Evolutionary conservation across 805 yeast species (phyloP).

Genomic region (Debaryomyces hansenii): DNA sequence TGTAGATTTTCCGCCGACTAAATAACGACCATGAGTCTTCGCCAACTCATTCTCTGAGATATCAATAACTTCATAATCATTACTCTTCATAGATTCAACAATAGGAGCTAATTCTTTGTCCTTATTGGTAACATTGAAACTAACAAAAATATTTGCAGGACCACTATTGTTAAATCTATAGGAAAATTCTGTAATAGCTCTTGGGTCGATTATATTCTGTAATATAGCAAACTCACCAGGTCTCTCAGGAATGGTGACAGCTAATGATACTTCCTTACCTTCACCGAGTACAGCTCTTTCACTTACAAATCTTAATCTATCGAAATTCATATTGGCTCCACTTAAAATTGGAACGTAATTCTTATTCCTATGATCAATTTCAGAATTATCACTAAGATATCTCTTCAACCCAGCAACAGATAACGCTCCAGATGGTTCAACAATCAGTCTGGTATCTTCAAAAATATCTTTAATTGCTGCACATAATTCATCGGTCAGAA

Average conservation of each 20-base stretch:
- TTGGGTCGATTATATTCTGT: conserved; percentile 77
- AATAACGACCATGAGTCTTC: conserved; percentile 91
- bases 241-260: conserved; percentile 85
- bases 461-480: conserved; percentile 97
- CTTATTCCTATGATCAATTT: conserved; percentile 64
- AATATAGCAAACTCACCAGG: conserved; percentile 88
- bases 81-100: conserved; percentile 52
- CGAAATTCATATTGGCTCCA: conserved; percentile 99
- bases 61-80: conserved; percentile 76
- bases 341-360: conserved; percentile 84
- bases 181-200: conserved; percentile 91
- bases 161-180: conserved; percentile 65
- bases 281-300: conserved; percentile 99
- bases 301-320: conserved; percentile 89
- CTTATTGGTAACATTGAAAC: conserved; percentile 80
- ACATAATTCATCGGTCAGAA: conserved; percentile 87
- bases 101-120: conserved; percentile 70
- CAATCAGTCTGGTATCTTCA: conserved; percentile 90
- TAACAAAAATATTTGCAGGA: conserved; percentile 79
- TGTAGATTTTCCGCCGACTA: conserved; percentile 86
- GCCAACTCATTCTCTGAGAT: conserved; percentile 93
- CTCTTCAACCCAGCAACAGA: conserved; percentile 92
- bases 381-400: conserved; percentile 68
- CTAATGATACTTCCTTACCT: conserved; percentile 91
- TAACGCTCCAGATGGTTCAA: conserved; percentile 97